Conservation (phyloP, 2,329 filamentous ascomycete genomes). For the Aspergillus luchuensis region DNA sequence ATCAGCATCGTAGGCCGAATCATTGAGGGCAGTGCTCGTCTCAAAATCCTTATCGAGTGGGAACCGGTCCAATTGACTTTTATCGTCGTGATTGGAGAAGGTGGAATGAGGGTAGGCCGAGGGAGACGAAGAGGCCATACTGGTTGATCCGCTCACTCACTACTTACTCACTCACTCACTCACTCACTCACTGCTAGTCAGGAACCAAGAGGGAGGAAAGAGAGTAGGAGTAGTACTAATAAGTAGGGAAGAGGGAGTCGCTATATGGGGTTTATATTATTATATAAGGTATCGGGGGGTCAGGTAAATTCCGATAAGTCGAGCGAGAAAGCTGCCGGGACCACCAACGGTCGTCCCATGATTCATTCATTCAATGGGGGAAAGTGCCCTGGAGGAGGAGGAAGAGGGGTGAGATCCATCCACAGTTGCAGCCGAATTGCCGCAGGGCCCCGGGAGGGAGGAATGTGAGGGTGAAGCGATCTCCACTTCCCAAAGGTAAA, state of each 20-base stretch:
- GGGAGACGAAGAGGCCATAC: neutral
- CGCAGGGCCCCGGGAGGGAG: neutral
- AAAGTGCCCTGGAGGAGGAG: neutral
- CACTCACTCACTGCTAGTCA: neutral
- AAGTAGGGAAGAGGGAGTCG: neutral
- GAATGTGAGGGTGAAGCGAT: neutral
- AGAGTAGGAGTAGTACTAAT: neutral
- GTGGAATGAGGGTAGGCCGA: neutral
- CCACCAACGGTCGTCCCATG: neutral
- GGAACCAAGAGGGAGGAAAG: neutral
- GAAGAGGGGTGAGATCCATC: no score
- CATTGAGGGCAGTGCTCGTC: neutral
- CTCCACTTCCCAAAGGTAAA: neutral
- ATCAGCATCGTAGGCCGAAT: neutral
- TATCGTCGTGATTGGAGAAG: neutral
- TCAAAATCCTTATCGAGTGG: neutral
- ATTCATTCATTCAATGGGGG: neutral
- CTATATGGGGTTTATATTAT: no score
- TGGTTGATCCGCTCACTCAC: neutral
- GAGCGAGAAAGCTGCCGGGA: neutral
- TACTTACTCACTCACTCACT: no score
- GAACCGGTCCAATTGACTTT: neutral
- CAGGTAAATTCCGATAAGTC: neutral
- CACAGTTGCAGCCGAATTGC: neutral
- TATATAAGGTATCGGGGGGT: no score